Evolutionary conservation across 495 filamentous ascomycete genomes (phyloP), one percentile per base, ranked within the genome.

Genomic region (Penicillium tannophilum): DNA sequence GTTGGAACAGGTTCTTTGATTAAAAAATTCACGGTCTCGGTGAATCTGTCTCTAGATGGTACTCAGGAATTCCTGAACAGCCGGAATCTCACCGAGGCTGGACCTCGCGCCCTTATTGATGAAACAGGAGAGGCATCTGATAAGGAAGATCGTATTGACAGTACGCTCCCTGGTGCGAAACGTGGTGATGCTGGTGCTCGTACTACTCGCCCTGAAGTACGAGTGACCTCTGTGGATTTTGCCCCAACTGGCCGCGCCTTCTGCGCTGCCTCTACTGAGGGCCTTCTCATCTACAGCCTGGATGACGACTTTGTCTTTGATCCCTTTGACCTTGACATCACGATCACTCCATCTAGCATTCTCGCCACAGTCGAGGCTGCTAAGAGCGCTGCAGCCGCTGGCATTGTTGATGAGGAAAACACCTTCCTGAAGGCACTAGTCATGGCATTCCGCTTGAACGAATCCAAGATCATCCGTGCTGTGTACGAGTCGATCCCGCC

Each of bases 31-130:
- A 96, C 93, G 1, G 91, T 97, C 56, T 94, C 90, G 43, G 84
- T 95, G 69, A 98, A 98, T 70, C 82, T 96, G 3, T 93, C 92
- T 16, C 80, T 98, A 6, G 92, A 97, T 26, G 94, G 94, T 11
- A 98, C 95, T 2, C 93, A 97, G 64, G 94, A 98, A 72, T 94
- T 92, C 77, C 84, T 98, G 46, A 97, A 96, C 79, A 95, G 90
- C 75, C 87, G 87, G 60, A 79, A 90, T 45, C 77, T 98, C 53
- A 98, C 93, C 20, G 94, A 97, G 76, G 92, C 90, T 19, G 94
- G 94, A 6, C 90, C 94, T 4, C 79, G 80, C 47, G 91, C 82
- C 2, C 83, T 97, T 6, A 83, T 98, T 9, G 92, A 98, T 58
- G 86, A 88, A 20, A 85, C 89, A 63, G 93, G 92, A 30, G 93